A percentile compares a stretch with the other conserved stretches of the same genome.
Evolutionary conservation across 306 rosid species (phyloP).

Genomic region (Cicer chorassanicum): DNA sequence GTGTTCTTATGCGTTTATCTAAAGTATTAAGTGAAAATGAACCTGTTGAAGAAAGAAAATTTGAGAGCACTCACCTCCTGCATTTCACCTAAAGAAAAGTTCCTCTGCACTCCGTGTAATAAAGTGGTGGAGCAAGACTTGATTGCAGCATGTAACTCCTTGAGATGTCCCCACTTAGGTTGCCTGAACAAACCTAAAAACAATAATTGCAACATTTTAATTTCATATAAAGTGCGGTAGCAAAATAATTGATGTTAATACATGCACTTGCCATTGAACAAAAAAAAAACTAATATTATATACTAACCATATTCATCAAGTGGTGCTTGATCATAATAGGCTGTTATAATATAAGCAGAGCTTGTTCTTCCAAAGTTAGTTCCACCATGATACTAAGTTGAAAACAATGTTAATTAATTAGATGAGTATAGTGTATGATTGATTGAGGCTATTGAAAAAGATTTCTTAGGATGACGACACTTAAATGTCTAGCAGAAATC

Average conservation of each 20-base stretch:
- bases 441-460: not conserved
- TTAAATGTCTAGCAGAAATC: slow-evolving; percentile 5
- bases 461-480: not conserved
- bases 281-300: not conserved
- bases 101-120: slow-evolving; percentile 57
- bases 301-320: slow-evolving; percentile 76
- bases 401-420: slow-evolving; percentile 32
- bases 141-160: slow-evolving; percentile 63
- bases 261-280: not conserved
- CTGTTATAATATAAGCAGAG: slow-evolving; percentile 60
- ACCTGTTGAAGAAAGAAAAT: slow-evolving; percentile 21
- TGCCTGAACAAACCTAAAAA: slow-evolving; percentile 69
- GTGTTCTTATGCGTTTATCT: no score
- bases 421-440: not conserved
- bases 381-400: slow-evolving; percentile 77
- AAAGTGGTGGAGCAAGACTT: slow-evolving; percentile 64
- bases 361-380: slow-evolving; percentile 75
- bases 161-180: slow-evolving; percentile 79
- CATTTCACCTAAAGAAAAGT: slow-evolving; percentile 59
- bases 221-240: not conserved
- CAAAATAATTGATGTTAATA: not conserved
- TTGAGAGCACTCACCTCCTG: slow-evolving; percentile 51
- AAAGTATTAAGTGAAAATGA: slow-evolving; percentile 5
- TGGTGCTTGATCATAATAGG: slow-evolving; percentile 77
- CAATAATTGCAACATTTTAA: slow-evolving; percentile 14